Base-by-base conservation (phyloP, 2,329 filamentous ascomycete genomes). In the Aspergillus alliaceus region DNA sequence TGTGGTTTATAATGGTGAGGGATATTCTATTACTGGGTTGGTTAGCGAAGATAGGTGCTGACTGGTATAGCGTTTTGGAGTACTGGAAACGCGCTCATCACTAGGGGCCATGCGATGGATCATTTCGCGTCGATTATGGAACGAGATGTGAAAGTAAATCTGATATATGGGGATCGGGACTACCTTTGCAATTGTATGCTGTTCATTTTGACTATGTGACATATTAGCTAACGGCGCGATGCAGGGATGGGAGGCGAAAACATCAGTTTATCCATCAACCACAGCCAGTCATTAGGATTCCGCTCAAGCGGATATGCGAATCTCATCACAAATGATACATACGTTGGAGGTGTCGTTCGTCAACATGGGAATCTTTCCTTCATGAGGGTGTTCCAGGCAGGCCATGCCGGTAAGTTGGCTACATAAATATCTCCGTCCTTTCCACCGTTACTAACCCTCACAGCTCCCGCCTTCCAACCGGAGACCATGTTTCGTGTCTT, bases 281-380 rank as follows among this genome's bases (percentile, higher is more conserved):
- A 55, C 11, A 9, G 15, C 5, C 46, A 55, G 7, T 49, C 53
- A 2, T 6, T 18, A 4, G 20, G 7, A 0, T 55, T 55, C 35
- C 4, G 24, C n/a, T 9, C 46, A 11, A 51, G 46, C 6, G 53
- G 53, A 2, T 55, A 55, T 20, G n/a, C 31, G 4, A 15, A 49
- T 27, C 22, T 55, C 20, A 44, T 40, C 4, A 55, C 53, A 1
- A 51, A 51, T 18, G 1, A 12, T 3, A 50, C 53, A 1, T 44
- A 51, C 18, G n/a, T 24, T 6, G 47, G 47, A 0, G 53, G 53
- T 15, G 25, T 50, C 18, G 53, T 55, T 24, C 53, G 53, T 2
- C 53, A 55, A 32, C 53, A 55, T 34, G 47, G 53, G 4, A 51
- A 51, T n/a, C 37, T 55, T 18, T 55, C 53, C 1, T 55, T 55